Percentiles rank a stretch among this genome's conserved stretches.
Conservation (phyloP, 768 basidiomycete genomes). For the Clathrus columnatus region DNA sequence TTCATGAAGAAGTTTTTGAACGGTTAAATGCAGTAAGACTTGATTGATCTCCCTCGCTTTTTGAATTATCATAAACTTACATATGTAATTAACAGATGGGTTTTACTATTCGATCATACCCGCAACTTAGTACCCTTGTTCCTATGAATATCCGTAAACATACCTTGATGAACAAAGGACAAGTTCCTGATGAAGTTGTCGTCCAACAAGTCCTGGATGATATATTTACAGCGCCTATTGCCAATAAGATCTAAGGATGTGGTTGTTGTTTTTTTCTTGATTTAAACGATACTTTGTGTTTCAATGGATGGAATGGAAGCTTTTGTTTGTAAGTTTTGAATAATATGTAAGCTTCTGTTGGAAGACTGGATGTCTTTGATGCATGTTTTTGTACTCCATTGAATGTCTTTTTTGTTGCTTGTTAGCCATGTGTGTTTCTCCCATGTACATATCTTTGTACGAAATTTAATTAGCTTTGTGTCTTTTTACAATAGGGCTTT, state of each 20-base stretch:
- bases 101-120: slow-evolving; percentile 1
- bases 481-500: too few relatives aligned
- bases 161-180: background rate
- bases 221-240: background rate
- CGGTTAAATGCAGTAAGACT: background rate
- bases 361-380: too few relatives aligned
- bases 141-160: background rate
- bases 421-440: too few relatives aligned
- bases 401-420: too few relatives aligned
- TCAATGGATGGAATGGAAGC: too few relatives aligned
- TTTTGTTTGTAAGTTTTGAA: too few relatives aligned
- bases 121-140: slow-evolving; percentile 4
- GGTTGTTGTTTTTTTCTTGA: too few relatives aligned
- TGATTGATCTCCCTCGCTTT: background rate
- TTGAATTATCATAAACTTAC: background rate
- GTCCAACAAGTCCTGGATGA: background rate
- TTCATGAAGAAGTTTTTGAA: background rate
- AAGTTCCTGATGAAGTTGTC: background rate
- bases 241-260: background rate
- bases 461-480: too few relatives aligned
- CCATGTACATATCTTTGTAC: too few relatives aligned
- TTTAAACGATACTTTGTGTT: too few relatives aligned
- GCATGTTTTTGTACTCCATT: too few relatives aligned
- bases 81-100: slow-evolving; percentile 2
- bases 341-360: too few relatives aligned